Conservation (phyloP, 805 yeast species). For the Ogataea polymorpha region DNA sequence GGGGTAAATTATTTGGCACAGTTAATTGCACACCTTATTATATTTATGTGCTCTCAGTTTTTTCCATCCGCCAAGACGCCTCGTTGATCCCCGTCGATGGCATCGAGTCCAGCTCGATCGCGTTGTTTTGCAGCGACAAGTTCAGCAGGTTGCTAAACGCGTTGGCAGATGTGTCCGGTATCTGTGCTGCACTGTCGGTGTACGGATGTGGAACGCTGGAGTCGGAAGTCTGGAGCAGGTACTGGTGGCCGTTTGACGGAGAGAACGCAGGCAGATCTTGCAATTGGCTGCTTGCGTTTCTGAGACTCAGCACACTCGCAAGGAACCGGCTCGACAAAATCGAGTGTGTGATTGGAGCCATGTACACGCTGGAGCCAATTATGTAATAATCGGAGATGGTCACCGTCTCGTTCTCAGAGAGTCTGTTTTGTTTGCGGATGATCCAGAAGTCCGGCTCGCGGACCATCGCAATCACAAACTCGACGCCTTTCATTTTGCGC, state of each 20-base stretch:
- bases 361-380: constrained; percentile 88
- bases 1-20: constrained; percentile 4
- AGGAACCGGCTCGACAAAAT: constrained; percentile 69
- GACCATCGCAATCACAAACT: constrained; percentile 69
- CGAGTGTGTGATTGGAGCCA: constrained; percentile 76
- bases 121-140: constrained; percentile 27
- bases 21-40: neutral
- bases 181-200: constrained; percentile 6
- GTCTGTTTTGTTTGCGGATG: constrained; percentile 74
- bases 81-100: constrained; percentile 22
- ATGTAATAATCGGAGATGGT: constrained; percentile 78
- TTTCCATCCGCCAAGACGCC: constrained; percentile 12
- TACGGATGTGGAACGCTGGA: neutral
- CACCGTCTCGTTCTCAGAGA: constrained; percentile 46
- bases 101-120: constrained; percentile 23
- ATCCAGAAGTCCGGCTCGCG: constrained; percentile 94
- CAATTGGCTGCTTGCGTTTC: constrained; percentile 45
- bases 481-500: constrained; percentile 77
- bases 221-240: constrained; percentile 22
- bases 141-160: constrained; percentile 30
- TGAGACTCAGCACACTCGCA: constrained; percentile 43
- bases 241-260: constrained; percentile 59
- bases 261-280: constrained; percentile 51
- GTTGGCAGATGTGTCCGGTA: constrained; percentile 25
- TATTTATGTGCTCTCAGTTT: constrained; percentile 1